These are phyloP conservation scores for Cladosporium sp. DNA, from an alignment of 2,329 filamentous ascomycete species.

Conservation along the genomic window DNA sequence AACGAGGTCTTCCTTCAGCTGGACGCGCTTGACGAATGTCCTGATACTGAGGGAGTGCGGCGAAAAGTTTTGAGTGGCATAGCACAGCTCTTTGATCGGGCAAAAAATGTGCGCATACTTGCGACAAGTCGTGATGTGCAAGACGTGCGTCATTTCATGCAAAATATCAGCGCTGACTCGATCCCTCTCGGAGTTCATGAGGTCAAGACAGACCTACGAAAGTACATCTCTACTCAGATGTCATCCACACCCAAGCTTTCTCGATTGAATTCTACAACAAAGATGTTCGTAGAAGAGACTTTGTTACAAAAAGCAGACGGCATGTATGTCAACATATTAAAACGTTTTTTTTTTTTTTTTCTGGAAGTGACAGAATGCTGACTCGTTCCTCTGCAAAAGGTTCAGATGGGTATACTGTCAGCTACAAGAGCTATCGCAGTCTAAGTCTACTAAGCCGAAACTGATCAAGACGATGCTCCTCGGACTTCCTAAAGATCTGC, in stretches of 20 bases:
- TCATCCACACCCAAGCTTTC: no score
- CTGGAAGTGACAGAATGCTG: background rate
- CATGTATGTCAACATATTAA: no score
- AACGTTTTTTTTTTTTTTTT: background rate
- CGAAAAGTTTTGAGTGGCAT: slow-evolving; percentile 15
- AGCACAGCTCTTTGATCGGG: no score
- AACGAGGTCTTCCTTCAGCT: slow-evolving; percentile 29
- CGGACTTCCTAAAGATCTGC: slow-evolving; percentile 15
- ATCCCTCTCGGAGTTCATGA: no score
- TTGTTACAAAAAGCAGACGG: slow-evolving; percentile 21
- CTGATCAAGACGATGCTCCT: slow-evolving; percentile 13
- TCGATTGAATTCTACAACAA: slow-evolving; percentile 11
- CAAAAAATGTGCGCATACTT: no score
- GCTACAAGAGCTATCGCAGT: slow-evolving; percentile 16
- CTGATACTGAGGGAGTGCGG: slow-evolving; percentile 15
- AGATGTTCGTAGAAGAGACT: slow-evolving; percentile 17
- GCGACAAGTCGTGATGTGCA: no score
- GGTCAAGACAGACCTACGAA: no score
- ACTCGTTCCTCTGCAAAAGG: slow-evolving; percentile 5
- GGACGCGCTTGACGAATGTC: slow-evolving; percentile 35
- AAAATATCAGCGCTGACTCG: no score
- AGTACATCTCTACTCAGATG: no score
- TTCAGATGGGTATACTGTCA: slow-evolving; percentile 19
- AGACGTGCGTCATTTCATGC: no score
- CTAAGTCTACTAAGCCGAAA: slow-evolving; percentile 16